Percentiles rank a stretch among this genome's conserved stretches.
phyloP scores from a whole-genome alignment of 2,329 filamentous ascomycete species.

The Fusarium nygamai region DNA sequence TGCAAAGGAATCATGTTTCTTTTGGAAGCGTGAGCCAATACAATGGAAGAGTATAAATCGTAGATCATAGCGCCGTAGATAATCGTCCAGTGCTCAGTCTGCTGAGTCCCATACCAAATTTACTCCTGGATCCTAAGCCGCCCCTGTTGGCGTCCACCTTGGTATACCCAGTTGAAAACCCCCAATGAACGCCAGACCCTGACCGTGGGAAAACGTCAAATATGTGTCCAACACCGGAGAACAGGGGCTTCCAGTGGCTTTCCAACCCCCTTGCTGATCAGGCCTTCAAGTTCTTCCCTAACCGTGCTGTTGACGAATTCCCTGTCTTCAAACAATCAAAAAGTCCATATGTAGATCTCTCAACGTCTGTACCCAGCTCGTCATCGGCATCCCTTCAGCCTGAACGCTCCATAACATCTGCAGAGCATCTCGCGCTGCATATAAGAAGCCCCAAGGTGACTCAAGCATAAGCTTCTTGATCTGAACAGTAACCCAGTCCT shows the following conservation, averaged over 20 bases:
- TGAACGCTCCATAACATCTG: constrained; percentile 56
- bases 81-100: background rate
- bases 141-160: background rate
- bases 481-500: constrained; percentile 60
- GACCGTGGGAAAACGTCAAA: background rate
- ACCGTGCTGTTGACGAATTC: constrained; percentile 29
- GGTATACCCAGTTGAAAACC: background rate
- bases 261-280: background rate
- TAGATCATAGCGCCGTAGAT: constrained; percentile 1
- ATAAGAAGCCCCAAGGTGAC: constrained; percentile 61
- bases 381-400: constrained; percentile 41
- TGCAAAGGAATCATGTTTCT: background rate
- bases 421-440: constrained; percentile 58
- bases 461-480: constrained; percentile 52
- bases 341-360: constrained; percentile 55
- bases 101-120: background rate
- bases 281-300: background rate
- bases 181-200: background rate
- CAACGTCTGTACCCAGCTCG: constrained; percentile 57
- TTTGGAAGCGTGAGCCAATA: background rate
- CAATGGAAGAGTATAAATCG: background rate
- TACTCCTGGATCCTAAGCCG: background rate
- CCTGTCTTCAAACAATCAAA: constrained; percentile 47
- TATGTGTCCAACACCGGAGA: too few species aligned
- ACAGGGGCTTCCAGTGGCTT: too few species aligned